phyloP scores from a whole-genome alignment of 2,329 filamentous ascomycete genomes.

The Boeremia lycopersici region DNA sequence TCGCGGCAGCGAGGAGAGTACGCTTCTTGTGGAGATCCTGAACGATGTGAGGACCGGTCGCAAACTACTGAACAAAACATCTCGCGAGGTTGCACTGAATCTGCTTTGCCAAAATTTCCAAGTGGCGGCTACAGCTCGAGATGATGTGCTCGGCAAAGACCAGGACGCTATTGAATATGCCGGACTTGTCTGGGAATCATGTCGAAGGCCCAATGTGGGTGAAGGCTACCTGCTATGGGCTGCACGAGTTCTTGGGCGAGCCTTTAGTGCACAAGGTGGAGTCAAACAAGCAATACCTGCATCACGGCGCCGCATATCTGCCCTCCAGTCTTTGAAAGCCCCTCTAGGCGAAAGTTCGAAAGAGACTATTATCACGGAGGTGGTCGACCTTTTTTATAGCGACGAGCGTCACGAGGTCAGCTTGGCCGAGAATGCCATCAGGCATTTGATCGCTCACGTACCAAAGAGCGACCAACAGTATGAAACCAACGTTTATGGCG shows the following conservation, averaged over 20 bases:
- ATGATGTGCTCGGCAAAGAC: conserved; percentile 74
- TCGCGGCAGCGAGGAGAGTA: conserved; percentile 75
- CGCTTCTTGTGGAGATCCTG: conserved; percentile 78
- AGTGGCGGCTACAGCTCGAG: conserved; percentile 60
- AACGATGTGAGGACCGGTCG: conserved; percentile 68
- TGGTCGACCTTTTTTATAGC: conserved; percentile 48
- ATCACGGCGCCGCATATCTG: conserved; percentile 35
- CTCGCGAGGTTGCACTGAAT: conserved; percentile 71
- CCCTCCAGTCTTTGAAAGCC: conserved; percentile 24
- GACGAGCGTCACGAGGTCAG: conserved; percentile 50
- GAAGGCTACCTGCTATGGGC: conserved; percentile 82
- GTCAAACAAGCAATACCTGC: conserved; percentile 54
- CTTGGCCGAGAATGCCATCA: conserved; percentile 51
- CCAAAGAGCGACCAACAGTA: conserved; percentile 27
- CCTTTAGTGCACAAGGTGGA: conserved; percentile 70
- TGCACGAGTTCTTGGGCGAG: conserved; percentile 80
- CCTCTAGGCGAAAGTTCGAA: conserved; percentile 37
- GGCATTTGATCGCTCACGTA: conserved; percentile 39
- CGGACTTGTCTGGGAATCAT: conserved; percentile 76
- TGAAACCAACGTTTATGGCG: conserved; percentile 35
- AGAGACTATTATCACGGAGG: conserved; percentile 45
- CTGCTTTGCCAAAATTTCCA: conserved; percentile 79
- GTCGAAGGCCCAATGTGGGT: conserved; percentile 67
- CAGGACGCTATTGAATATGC: conserved; percentile 66
- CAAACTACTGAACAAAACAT: conserved; percentile 71